phyloP scores from a whole-genome alignment of 176 grass and related monocot species.

The Triticum turgidum region DNA sequence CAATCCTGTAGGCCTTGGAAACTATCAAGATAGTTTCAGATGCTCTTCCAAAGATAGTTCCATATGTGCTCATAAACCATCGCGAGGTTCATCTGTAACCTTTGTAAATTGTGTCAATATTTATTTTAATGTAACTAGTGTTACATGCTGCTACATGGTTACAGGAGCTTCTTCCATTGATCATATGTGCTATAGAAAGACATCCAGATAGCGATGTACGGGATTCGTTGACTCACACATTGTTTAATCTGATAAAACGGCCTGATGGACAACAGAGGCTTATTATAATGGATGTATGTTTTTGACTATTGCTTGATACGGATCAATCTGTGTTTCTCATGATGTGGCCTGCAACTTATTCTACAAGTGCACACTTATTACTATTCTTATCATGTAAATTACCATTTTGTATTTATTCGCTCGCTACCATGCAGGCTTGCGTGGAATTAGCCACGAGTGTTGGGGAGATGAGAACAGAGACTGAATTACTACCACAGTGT shows the following conservation, averaged over 20 bases:
- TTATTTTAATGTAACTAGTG: conserved; percentile 35
- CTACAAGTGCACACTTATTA: conserved; percentile 1
- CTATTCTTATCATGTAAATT: conserved; percentile 22
- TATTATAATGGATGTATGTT: conserved; percentile 93
- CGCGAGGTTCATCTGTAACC: conserved; percentile 83
- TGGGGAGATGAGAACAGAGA: conserved; percentile 98
- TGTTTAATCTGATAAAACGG: conserved; percentile 98
- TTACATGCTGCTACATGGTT: conserved; percentile 31
- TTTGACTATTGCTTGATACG: conserved; percentile 18
- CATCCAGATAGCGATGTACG: conserved; percentile 80
- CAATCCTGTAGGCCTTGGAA: conserved; percentile 73
- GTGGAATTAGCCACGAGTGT: conserved; percentile 85
- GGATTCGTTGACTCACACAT: conserved; percentile 92
- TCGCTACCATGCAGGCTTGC: conserved; percentile 62
- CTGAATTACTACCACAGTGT: conserved; percentile 94
- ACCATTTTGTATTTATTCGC: background rate
- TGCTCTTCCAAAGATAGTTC: conserved; percentile 97
- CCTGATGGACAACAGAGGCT: conserved; percentile 88
- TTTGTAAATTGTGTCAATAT: conserved; percentile 34
- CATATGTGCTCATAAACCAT: conserved; percentile 98
- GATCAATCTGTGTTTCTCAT: background rate
- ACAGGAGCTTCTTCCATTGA: conserved; percentile 98
- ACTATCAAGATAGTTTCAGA: conserved; percentile 97
- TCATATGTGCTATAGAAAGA: conserved; percentile 98
- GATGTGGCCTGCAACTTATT: conserved; percentile 1